phyloP scores from a whole-genome alignment of 2,329 filamentous ascomycete genomes.

The Trichoderma lentiforme region DNA sequence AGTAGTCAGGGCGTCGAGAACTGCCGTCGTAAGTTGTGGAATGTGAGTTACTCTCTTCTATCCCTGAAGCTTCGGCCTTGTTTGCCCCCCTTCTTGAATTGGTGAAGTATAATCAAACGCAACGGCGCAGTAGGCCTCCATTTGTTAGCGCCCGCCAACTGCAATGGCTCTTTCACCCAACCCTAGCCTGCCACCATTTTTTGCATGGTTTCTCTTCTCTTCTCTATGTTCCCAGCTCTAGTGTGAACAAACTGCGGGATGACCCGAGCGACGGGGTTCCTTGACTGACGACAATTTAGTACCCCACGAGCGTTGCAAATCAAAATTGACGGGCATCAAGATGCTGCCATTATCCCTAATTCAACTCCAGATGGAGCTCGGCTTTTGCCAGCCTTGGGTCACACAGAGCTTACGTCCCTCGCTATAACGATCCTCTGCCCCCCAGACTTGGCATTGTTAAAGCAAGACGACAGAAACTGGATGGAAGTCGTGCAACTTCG shows the following conservation, averaged over 20 bases:
- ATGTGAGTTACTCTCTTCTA: background rate
- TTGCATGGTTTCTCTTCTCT: background rate
- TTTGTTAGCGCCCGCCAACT: slow-evolving; percentile 2
- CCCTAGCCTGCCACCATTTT: background rate
- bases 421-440: background rate
- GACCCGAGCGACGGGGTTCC: slow-evolving; percentile 6
- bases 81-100: background rate
- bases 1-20: background rate
- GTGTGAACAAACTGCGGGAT: slow-evolving; percentile 4
- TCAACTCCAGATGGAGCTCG: background rate
- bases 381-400: background rate
- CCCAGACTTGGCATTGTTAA: background rate
- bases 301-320: background rate
- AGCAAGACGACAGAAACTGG: background rate
- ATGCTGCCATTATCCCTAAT: background rate
- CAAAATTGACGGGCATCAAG: background rate
- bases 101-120: background rate
- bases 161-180: background rate
- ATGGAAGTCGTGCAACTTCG: background rate
- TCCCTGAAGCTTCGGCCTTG: background rate
- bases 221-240: background rate
- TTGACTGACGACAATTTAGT: background rate
- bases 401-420: background rate
- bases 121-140: slow-evolving; percentile 2
- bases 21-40: background rate